Evolutionary conservation across 495 filamentous ascomycete species (phyloP).

Genomic region (Articulospora tetracladia): DNA sequence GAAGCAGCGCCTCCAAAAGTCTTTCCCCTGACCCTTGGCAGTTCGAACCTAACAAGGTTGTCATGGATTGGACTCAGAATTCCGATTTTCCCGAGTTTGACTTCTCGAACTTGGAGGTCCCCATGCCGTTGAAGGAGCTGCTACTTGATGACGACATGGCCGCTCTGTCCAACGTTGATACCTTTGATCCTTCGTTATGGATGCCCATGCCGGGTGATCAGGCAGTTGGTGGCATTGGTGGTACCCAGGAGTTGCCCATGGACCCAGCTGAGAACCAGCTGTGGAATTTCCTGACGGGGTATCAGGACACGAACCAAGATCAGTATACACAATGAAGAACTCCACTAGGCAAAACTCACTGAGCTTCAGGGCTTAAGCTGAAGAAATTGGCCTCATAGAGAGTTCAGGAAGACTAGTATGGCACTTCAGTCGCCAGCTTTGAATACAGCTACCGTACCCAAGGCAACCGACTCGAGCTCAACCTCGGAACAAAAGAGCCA

Average conservation of each 20-base stretch:
- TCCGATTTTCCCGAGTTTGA: constrained; percentile 1
- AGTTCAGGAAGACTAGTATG: too few relatives aligned
- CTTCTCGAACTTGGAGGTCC: background rate
- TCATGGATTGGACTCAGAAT: constrained; percentile 3
- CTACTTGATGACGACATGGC: background rate
- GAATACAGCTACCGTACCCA: too few relatives aligned
- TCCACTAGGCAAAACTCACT: too few relatives aligned
- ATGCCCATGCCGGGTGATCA: background rate
- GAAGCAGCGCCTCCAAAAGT: background rate
- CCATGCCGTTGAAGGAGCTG: constrained; percentile 4
- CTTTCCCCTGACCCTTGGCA: background rate
- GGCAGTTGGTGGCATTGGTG: background rate
- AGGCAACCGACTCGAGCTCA: too few relatives aligned
- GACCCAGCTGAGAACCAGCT: background rate
- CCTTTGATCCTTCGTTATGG: background rate
- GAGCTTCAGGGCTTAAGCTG: too few relatives aligned
- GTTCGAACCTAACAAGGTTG: background rate
- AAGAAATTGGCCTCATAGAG: too few relatives aligned
- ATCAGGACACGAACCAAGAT: too few relatives aligned
- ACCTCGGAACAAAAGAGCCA: too few relatives aligned
- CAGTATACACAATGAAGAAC: too few relatives aligned
- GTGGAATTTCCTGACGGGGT: too few relatives aligned
- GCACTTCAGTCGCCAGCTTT: too few relatives aligned
- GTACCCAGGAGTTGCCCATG: background rate
- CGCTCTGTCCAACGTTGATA: background rate